These are phyloP conservation scores for Eucalyptus tenuipes DNA, from an alignment of 345 rosid genomes.

Conservation along the genomic window DNA sequence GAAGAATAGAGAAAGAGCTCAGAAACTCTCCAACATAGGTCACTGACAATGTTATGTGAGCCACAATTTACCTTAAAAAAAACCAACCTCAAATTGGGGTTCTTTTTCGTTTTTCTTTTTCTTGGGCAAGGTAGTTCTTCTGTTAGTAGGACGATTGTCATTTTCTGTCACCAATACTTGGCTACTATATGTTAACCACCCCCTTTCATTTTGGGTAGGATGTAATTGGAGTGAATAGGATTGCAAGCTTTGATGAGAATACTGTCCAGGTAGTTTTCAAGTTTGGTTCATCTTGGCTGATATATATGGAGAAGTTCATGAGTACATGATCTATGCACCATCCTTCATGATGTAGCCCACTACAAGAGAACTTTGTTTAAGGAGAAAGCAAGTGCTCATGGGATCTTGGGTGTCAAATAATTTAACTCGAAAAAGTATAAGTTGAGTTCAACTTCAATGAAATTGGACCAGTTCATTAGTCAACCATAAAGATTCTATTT, in stretches of 20 bases:
- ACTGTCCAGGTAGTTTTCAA: background rate
- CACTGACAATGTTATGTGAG: background rate
- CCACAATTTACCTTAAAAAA: background rate
- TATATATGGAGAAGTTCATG: background rate
- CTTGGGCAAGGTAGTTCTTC: background rate
- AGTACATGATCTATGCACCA: background rate
- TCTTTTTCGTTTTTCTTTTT: background rate
- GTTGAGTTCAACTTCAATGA: background rate
- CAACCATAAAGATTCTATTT: background rate
- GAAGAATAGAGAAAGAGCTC: background rate
- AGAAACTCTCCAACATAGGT: background rate
- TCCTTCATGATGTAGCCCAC: background rate
- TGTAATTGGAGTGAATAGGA: background rate
- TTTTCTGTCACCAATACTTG: background rate
- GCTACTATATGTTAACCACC: background rate
- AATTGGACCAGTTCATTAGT: background rate
- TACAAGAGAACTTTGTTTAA: background rate
- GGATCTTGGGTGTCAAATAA: background rate
- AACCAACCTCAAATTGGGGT: background rate
- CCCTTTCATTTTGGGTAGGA: background rate
- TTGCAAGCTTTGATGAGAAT: background rate
- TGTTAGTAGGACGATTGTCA: background rate
- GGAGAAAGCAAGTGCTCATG: background rate
- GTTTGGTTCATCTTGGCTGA: background rate
- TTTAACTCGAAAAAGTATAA: background rate